These are phyloP conservation scores for Marasmius sp. DNA, from an alignment of 1,284 basidiomycete species.

Conservation along the genomic window DNA sequence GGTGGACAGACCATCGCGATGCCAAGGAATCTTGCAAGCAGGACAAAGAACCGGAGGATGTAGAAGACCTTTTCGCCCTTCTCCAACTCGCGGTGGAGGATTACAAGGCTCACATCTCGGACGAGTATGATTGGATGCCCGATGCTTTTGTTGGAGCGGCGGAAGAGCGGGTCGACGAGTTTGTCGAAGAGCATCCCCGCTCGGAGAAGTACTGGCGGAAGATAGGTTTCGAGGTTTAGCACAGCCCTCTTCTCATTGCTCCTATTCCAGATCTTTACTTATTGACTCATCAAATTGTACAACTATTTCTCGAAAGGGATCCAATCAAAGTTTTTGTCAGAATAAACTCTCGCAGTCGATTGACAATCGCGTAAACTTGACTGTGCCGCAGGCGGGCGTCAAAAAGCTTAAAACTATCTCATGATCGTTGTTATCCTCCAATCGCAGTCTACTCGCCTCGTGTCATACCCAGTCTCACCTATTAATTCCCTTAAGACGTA, in stretches of 20 bases:
- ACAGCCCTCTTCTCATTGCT: too few relatives aligned
- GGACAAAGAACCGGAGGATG: constrained; percentile 28
- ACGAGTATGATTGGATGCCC: background rate
- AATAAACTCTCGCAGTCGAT: too few relatives aligned
- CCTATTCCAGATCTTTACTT: too few relatives aligned
- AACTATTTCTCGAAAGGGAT: too few relatives aligned
- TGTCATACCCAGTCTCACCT: background rate
- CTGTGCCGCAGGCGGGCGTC: too few relatives aligned
- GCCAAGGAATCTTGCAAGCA: constrained; percentile 20
- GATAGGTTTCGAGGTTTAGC: background rate
- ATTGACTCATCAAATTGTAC: too few relatives aligned
- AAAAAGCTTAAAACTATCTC: too few relatives aligned
- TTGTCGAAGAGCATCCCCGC: background rate
- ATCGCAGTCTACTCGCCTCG: background rate
- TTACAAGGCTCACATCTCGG: background rate
- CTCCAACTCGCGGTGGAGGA: background rate
- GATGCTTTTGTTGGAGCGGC: background rate
- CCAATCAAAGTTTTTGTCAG: too few relatives aligned
- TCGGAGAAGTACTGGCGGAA: background rate
- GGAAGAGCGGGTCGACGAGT: background rate
- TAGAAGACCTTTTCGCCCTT: background rate
- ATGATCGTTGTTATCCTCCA: background rate
- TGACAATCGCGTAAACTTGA: too few relatives aligned
- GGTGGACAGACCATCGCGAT: constrained; percentile 30
- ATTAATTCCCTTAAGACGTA: background rate